Evolutionary conservation across 139 green algal genomes (phyloP), one percentile per base, ranked within the genome.

Genomic region (Edaphochlamys debaryana): DNA sequence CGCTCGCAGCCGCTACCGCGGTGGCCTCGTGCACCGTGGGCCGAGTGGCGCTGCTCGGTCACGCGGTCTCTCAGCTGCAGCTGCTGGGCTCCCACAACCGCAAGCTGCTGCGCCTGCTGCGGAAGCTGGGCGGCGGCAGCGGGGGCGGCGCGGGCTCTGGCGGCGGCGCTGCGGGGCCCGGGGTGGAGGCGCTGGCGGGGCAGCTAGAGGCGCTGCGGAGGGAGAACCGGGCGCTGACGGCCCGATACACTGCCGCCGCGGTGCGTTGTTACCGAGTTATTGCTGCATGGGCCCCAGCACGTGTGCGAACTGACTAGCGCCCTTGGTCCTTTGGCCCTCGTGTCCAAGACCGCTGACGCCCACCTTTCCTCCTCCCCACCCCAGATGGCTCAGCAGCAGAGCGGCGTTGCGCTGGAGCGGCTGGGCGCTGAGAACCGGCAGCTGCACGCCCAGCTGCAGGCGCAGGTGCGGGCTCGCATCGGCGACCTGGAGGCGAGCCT

Each of bases 321-420:
- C n/a, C n/a, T n/a, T n/a, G n/a, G n/a, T n/a, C n/a, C n/a, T n/a
- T n/a, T n/a, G n/a, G n/a, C n/a, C n/a, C n/a, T n/a, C n/a, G n/a
- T n/a, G n/a, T n/a, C n/a, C n/a, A n/a, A n/a, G n/a, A n/a, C n/a
- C n/a, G n/a, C n/a, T n/a, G n/a, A n/a, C n/a, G n/a, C n/a, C n/a
- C n/a, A n/a, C n/a, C n/a, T n/a, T n/a, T n/a, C n/a, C n/a, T n/a
- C n/a, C n/a, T n/a, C 45, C 11, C 45, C 11, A 54, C 40, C 54
- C 29, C 73, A 80, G 73, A 34, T 80, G 37, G 73, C 73, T 1
- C 52, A 67, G 23, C 63, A 79, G 71, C 52, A 67, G 38, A 60
- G 11, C 38, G 27, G 30, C 29, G 19, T 58, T 38, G 58, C 73
- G 38, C 62, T 80, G 56, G 9, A 42, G 6, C 62, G 54, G 37